Conservation (phyloP, 306 rosid genomes). For the Pterocarpus macrocarpus region DNA sequence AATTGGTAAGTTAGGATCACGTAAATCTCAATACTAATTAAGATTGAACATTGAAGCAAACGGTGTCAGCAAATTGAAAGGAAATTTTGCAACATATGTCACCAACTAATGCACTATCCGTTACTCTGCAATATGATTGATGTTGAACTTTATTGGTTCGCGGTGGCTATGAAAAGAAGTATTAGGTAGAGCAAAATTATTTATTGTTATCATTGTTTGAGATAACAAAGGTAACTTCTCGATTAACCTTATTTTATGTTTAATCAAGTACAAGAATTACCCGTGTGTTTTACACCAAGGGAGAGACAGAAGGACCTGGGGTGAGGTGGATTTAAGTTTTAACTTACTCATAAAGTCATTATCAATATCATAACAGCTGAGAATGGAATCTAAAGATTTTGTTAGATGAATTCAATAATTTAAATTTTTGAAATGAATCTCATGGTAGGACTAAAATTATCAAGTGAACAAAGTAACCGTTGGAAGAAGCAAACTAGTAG, state of each 20-base stretch:
- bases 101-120: slow-evolving; percentile 31
- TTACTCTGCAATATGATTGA: slow-evolving; percentile 35
- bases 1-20: neutral
- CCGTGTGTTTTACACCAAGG: neutral
- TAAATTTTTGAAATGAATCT: slow-evolving; percentile 3
- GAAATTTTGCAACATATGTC: slow-evolving; percentile 25
- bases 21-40: neutral
- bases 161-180: slow-evolving; percentile 3
- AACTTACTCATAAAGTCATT: slow-evolving; percentile 1
- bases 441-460: neutral
- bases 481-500: slow-evolving; percentile 52
- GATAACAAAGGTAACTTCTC: slow-evolving; percentile 24
- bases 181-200: slow-evolving; percentile 39
- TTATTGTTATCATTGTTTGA: neutral
- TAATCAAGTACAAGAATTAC: slow-evolving; percentile 17
- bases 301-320: neutral
- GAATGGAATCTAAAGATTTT: neutral
- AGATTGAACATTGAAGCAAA: slow-evolving; percentile 21
- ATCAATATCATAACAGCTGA: slow-evolving; percentile 34
- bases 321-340: neutral
- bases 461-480: slow-evolving; percentile 53
- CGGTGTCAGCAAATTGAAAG: slow-evolving; percentile 19
- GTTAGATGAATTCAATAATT: neutral
- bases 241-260: neutral
- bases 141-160: slow-evolving; percentile 40